Base-by-base conservation (phyloP, 768 basidiomycete species). In the Amanita pallidorosea region DNA sequence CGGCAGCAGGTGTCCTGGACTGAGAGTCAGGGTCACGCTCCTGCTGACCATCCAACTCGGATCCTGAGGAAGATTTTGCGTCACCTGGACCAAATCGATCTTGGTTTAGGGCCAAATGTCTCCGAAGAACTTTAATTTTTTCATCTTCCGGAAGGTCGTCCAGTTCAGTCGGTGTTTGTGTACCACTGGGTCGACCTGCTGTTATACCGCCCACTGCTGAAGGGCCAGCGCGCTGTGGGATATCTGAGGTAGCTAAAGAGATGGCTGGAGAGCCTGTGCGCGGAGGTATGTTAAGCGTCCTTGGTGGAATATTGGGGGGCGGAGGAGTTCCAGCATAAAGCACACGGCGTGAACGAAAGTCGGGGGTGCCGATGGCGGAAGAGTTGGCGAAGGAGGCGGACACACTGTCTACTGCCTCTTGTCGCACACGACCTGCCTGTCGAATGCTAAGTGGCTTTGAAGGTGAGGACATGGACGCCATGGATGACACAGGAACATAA, bases 141-240 rank as follows among this genome's bases (percentile, higher is more conserved):
- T 93, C 88, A 55, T 89, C 88, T 18, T 85, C 84, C 0, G 86
- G 74, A 23, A 91, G 67, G 22, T 74, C 78, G 18, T 86, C 83
- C 12, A 85, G 58, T 15, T 66, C 53, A 51, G 56, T 66, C 52
- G 62, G 62, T 12, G 60, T 67, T 50, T 61, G 65, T 54, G 64
- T 37, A 42, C 61, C 56, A 27, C 51, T 48, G 25, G 53, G 37
- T 52, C 47, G 35, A 18, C 33, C 43, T 18, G 72, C 67, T 42
- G 61, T 65, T 46, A 72, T 66, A 36, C 68, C 68, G 48, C 73
- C 66, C 31, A 72, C 27, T 9, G 49, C 36, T 22, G 50, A 51
- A 25, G 42, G 42, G 25, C 42, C 50, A 11, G 42, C 15, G 20
- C 42, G 42, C 7, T 36, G 50, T 5, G 49, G 52, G 17, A 55